phyloP scores from a whole-genome alignment of 305 asterid species.

The Rubia tinctorum region DNA sequence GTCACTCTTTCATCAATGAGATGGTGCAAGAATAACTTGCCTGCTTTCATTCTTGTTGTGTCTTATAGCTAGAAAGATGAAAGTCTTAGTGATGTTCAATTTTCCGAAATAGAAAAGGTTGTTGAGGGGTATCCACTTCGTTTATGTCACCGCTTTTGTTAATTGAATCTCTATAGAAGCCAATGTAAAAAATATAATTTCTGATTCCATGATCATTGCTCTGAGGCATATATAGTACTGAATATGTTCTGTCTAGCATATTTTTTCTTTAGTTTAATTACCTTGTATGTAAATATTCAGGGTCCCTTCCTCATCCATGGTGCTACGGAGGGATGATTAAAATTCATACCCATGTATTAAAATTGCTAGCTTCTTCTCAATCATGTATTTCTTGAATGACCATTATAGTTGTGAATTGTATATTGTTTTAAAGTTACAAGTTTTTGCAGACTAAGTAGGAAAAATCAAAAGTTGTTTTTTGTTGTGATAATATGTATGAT shows the following conservation, averaged over 20 bases:
- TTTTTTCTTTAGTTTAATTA: neutral
- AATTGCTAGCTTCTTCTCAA: too few species aligned
- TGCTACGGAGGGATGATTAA: slow-evolving; percentile 60
- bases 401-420: too few species aligned
- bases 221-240: too few species aligned
- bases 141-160: neutral
- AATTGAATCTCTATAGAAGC: neutral
- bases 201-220: too few species aligned
- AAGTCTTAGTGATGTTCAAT: neutral
- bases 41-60: neutral
- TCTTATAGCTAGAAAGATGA: neutral
- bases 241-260: too few species aligned
- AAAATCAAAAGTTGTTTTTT: too few species aligned
- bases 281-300: slow-evolving; percentile 28
- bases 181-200: neutral
- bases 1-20: neutral
- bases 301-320: slow-evolving; percentile 65
- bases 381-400: too few species aligned
- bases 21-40: neutral
- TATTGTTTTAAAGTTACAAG: too few species aligned
- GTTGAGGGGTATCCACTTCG: neutral
- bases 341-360: too few species aligned
- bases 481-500: too few species aligned
- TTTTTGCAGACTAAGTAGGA: too few species aligned
- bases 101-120: neutral